Conservation (phyloP, 2,329 filamentous ascomycete species). For the Coleophoma crateriformis region DNA sequence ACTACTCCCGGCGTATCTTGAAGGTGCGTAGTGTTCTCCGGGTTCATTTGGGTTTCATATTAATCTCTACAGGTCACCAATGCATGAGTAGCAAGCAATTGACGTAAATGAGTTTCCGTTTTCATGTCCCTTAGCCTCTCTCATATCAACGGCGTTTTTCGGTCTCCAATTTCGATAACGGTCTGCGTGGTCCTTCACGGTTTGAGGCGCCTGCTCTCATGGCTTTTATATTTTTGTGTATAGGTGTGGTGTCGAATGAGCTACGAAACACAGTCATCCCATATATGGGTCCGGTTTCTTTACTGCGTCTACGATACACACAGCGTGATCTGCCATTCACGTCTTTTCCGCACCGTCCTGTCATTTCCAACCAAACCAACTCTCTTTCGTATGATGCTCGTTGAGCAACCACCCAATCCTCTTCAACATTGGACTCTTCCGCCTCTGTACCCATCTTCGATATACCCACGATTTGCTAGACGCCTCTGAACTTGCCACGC, state of each 20-base stretch:
- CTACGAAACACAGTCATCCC: slow-evolving; percentile 16
- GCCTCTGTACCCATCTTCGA: slow-evolving; percentile 2
- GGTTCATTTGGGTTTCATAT: slow-evolving; percentile 4
- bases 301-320: slow-evolving; percentile 17
- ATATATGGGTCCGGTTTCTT: slow-evolving; percentile 10
- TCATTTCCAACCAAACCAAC: slow-evolving; percentile 20
- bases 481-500: neutral
- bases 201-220: slow-evolving; percentile 11
- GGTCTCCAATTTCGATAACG: slow-evolving; percentile 11
- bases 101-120: slow-evolving; percentile 30
- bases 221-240: slow-evolving; percentile 22
- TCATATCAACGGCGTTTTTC: slow-evolving; percentile 22
- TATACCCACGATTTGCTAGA: neutral
- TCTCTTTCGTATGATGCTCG: neutral
- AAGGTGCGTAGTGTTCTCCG: slow-evolving; percentile 57
- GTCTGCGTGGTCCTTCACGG: slow-evolving; percentile 19
- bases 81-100: slow-evolving; percentile 39
- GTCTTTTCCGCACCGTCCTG: slow-evolving; percentile 21
- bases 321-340: slow-evolving; percentile 7
- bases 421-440: slow-evolving; percentile 1
- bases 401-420: neutral
- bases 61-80: slow-evolving; percentile 45
- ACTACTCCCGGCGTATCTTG: slow-evolving; percentile 93
- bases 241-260: slow-evolving; percentile 24
- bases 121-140: slow-evolving; percentile 21